phyloP scores from a whole-genome alignment of 495 filamentous ascomycete genomes.

The Saxophila tyrrhenica region DNA sequence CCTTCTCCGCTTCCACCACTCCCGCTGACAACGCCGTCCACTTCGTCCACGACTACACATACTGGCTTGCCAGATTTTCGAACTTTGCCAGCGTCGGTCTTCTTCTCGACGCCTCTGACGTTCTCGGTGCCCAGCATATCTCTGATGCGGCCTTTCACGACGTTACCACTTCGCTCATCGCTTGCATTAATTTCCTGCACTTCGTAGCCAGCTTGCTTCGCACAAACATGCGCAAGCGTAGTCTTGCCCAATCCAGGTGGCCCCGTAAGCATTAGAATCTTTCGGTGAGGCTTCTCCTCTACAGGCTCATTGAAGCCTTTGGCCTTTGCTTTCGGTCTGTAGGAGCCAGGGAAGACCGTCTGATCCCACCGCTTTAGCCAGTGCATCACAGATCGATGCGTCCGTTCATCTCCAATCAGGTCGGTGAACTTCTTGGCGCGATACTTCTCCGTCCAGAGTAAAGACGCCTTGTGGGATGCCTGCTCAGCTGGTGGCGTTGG shows the following conservation, averaged over 20 bases:
- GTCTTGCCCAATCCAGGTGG: slow-evolving; percentile 93
- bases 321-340: slow-evolving; percentile 43
- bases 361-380: slow-evolving; percentile 94
- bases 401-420: slow-evolving; percentile 85
- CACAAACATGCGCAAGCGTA: slow-evolving; percentile 91
- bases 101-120: slow-evolving; percentile 67
- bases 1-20: slow-evolving; percentile 65
- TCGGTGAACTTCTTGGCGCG: slow-evolving; percentile 86
- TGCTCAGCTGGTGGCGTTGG: slow-evolving; percentile 15
- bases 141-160: slow-evolving; percentile 80
- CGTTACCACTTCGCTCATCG: slow-evolving; percentile 61
- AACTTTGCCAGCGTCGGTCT: slow-evolving; percentile 49
- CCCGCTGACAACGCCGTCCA: slow-evolving; percentile 81
- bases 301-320: slow-evolving; percentile 35
- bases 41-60: slow-evolving; percentile 91
- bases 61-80: slow-evolving; percentile 73
- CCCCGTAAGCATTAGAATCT: slow-evolving; percentile 80
- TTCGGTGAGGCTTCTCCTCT: slow-evolving; percentile 62
- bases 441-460: slow-evolving; percentile 43
- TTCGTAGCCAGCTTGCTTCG: slow-evolving; percentile 88
- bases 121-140: slow-evolving; percentile 86
- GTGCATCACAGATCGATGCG: slow-evolving; percentile 77
- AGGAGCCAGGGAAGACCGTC: slow-evolving; percentile 71
- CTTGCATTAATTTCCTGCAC: slow-evolving; percentile 83
- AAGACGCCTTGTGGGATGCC: slow-evolving; percentile 7